phyloP scores from a whole-genome alignment of 176 grass and related monocot species.

The Musa beccarii region DNA sequence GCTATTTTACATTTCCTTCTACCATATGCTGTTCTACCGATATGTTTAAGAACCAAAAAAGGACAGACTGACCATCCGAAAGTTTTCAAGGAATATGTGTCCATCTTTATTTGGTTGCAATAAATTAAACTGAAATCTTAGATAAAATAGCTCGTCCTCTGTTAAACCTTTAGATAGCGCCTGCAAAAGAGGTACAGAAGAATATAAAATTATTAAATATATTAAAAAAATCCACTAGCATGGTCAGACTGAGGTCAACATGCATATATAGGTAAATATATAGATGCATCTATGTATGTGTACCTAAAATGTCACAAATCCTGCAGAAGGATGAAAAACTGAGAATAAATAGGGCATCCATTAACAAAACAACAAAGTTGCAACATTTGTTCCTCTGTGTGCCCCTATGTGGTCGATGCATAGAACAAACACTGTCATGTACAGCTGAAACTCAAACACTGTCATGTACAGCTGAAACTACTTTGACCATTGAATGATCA shows the following conservation, averaged over 20 bases:
- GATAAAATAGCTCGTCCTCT: conserved; percentile 86
- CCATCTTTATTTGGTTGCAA: conserved; percentile 83
- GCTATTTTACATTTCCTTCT: not conserved
- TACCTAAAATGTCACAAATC: too few species aligned
- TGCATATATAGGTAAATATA: too few species aligned
- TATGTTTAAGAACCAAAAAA: conserved; percentile 13
- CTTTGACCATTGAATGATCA: too few species aligned
- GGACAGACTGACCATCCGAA: conserved; percentile 47
- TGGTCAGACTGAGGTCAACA: too few species aligned
- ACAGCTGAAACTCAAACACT: too few species aligned
- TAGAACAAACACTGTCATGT: too few species aligned
- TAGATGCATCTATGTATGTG: too few species aligned
- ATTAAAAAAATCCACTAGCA: too few species aligned
- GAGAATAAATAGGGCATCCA: not conserved
- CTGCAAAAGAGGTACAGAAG: conserved; percentile 39
- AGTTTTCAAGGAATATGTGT: conserved; percentile 61
- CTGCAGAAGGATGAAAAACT: too few species aligned
- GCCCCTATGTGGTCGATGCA: too few species aligned
- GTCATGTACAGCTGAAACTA: too few species aligned
- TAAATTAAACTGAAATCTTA: conserved; percentile 68
- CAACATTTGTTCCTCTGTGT: too few species aligned
- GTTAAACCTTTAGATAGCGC: conserved; percentile 81
- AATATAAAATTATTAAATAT: not conserved
- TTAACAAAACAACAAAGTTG: not conserved
- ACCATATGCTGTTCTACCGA: conserved; percentile 14